A percentile compares a stretch with the other conserved stretches of the same genome.
These are phyloP conservation scores for Coemansia sp. DNA, from an alignment of 192 early-diverging fungal genomes.

Conservation along the genomic window DNA sequence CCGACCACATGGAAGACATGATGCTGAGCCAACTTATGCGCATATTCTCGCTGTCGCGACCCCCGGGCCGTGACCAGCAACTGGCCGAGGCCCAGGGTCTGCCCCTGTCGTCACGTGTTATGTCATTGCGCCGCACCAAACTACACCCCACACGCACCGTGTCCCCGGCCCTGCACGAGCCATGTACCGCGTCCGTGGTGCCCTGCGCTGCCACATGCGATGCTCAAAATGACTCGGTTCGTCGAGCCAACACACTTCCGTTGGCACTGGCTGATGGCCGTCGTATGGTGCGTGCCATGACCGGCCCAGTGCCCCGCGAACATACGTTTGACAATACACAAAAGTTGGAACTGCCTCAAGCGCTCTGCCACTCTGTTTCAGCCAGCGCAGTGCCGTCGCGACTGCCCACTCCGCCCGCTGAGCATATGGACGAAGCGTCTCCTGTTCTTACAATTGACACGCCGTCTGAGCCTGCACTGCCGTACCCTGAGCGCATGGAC, in stretches of 20 bases:
- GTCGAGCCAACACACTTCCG: conserved; percentile 17
- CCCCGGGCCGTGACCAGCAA: conserved; percentile 31
- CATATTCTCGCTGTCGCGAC: conserved; percentile 36
- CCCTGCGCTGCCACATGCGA: no score
- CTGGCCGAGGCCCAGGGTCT: conserved; percentile 50
- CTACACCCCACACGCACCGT: not conserved
- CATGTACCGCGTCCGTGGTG: no score
- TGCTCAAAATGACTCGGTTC: not conserved
- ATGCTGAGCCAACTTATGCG: conserved; percentile 34
- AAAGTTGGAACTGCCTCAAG: not conserved
- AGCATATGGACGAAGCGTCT: not conserved
- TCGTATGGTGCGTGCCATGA: conserved; percentile 6
- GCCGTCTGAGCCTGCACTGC: conserved; percentile 10
- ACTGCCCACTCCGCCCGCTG: not conserved
- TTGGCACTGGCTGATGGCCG: conserved; percentile 22
- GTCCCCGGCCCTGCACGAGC: not conserved
- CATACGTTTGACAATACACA: not conserved
- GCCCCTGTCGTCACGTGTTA: conserved; percentile 40
- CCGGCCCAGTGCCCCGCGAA: not conserved
- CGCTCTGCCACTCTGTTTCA: not conserved
- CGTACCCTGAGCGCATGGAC: conserved; percentile 53
- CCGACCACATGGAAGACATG: conserved; percentile 8
- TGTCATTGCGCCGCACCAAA: conserved; percentile 4
- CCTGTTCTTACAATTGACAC: not conserved
- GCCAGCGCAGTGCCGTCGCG: not conserved